These are phyloP conservation scores for Trichoderma erinaceum DNA, from an alignment of 495 filamentous ascomycete species.

Conservation along the genomic window DNA sequence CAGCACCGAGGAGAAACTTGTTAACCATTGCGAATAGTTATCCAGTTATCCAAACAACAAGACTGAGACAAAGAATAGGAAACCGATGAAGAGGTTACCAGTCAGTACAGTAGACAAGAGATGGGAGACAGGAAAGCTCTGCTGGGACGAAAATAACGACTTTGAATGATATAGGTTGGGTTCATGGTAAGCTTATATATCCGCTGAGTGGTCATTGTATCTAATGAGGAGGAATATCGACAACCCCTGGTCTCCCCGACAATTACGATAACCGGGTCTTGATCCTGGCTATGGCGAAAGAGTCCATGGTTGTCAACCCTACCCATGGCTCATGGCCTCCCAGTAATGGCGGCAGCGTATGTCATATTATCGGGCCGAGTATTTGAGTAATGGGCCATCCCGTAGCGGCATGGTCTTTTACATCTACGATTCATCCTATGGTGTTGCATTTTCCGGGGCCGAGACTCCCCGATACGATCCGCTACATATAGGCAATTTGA, in stretches of 20 bases:
- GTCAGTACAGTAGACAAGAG: neutral
- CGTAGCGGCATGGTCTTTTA: neutral
- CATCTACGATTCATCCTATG: neutral
- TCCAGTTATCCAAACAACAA: neutral
- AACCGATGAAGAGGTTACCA: neutral
- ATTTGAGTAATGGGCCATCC: neutral
- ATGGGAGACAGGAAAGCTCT: neutral
- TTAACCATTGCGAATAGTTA: neutral
- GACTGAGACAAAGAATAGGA: neutral
- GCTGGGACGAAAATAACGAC: no score
- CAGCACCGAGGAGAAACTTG: neutral
- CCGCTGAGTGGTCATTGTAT: no score
- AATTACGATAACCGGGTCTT: no score
- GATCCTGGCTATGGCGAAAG: neutral
- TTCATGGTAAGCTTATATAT: no score
- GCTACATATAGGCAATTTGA: neutral
- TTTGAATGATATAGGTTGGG: no score
- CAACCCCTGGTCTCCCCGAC: no score
- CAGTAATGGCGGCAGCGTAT: neutral
- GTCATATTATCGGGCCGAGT: slow-evolving; percentile 3
- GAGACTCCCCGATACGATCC: neutral
- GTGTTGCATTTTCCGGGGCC: neutral
- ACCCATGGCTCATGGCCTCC: neutral
- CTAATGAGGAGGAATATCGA: no score
- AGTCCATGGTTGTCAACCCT: neutral